phyloP scores from a whole-genome alignment of 2,329 filamentous ascomycete species.

The Scedosporium apiospermum region DNA sequence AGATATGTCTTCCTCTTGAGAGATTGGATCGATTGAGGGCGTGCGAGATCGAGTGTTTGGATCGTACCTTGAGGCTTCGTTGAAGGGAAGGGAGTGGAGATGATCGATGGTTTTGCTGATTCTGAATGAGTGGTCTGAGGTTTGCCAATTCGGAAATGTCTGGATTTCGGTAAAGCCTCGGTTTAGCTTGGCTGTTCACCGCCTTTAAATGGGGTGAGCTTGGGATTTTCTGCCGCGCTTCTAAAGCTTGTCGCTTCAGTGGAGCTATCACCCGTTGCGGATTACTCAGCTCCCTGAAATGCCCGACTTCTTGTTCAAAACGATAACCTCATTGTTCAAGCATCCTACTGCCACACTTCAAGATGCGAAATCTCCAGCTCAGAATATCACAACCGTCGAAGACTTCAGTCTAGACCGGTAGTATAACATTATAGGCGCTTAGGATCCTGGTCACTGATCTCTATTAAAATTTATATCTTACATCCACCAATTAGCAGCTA shows the following conservation, averaged over 20 bases:
- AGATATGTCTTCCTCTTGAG: no score
- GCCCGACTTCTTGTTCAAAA: not conserved
- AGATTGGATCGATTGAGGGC: not conserved
- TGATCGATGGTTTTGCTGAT: slow-evolving; percentile 2
- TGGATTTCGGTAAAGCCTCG: slow-evolving; percentile 5
- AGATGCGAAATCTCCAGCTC: no score
- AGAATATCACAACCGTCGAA: no score
- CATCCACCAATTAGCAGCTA: no score
- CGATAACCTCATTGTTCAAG: no score
- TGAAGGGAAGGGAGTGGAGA: not conserved
- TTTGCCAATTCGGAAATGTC: slow-evolving; percentile 4
- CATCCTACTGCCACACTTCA: no score
- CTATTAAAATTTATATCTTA: no score
- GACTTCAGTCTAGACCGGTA: no score
- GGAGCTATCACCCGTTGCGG: not conserved
- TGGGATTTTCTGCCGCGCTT: slow-evolving; percentile 1
- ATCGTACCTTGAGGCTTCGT: not conserved
- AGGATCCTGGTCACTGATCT: no score
- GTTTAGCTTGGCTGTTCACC: not conserved
- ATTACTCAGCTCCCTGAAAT: not conserved
- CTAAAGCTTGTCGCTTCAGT: no score
- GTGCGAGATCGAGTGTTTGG: not conserved
- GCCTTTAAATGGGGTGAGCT: not conserved
- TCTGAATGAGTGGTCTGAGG: slow-evolving; percentile 6
- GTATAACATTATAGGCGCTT: no score